phyloP scores from a whole-genome alignment of 805 yeast species.

The Cyberlindnera maritima region DNA sequence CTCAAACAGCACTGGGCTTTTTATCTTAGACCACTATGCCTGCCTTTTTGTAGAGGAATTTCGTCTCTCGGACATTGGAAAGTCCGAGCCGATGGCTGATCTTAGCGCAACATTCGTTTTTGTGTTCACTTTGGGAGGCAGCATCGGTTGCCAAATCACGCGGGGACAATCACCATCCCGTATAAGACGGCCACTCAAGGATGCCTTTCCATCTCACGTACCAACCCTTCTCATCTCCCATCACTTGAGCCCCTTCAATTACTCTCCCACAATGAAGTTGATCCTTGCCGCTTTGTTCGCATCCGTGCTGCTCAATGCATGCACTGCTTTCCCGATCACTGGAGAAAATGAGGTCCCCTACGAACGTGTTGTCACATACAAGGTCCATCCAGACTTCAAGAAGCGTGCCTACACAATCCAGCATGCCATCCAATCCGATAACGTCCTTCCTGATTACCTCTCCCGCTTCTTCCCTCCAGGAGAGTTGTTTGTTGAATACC shows the following conservation, averaged over 20 bases:
- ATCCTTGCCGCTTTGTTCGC: background rate
- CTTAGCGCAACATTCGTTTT: too few species aligned
- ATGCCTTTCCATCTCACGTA: background rate
- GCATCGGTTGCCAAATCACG: too few species aligned
- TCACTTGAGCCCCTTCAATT: background rate
- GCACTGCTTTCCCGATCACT: background rate
- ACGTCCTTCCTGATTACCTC: conserved; percentile 11
- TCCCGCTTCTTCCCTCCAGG: conserved; percentile 22
- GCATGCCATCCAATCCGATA: background rate
- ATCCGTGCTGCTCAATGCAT: background rate
- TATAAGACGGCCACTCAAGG: too few species aligned
- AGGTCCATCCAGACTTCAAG: conserved; percentile 9
- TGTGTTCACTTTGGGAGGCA: too few species aligned
- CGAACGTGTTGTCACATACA: conserved; percentile 10
- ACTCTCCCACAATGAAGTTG: background rate
- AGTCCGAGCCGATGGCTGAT: too few species aligned
- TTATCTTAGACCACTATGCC: too few species aligned
- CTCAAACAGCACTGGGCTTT: too few species aligned
- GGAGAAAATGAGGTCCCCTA: background rate
- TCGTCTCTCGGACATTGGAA: too few species aligned
- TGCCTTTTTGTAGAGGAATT: too few species aligned
- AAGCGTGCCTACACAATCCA: conserved; percentile 2
- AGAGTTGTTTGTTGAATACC: conserved; percentile 12
- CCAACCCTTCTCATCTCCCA: background rate
- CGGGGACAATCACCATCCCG: too few species aligned